Percentiles rank a stretch among this genome's conserved stretches.
phyloP scores from a whole-genome alignment of 805 yeast genomes.

The Hanseniaspora lachancei region DNA sequence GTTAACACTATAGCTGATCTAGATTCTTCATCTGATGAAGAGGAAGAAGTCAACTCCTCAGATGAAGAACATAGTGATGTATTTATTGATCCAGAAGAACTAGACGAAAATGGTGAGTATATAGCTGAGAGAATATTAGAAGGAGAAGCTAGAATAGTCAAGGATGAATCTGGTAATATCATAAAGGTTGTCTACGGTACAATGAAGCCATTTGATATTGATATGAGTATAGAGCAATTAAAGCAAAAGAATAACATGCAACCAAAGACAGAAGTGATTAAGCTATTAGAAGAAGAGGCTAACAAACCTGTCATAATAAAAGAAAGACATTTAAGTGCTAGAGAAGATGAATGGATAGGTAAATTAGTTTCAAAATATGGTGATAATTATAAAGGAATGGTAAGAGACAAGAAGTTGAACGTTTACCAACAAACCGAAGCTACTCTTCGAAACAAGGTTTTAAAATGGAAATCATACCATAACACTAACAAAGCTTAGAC shows the following conservation, averaged over 20 bases:
- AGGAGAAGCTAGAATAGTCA: slow-evolving; percentile 65
- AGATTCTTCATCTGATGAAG: slow-evolving; percentile 21
- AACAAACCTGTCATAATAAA: slow-evolving; percentile 29
- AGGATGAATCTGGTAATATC: slow-evolving; percentile 59
- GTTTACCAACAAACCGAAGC: slow-evolving; percentile 75
- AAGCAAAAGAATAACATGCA: slow-evolving; percentile 19
- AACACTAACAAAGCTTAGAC: not conserved
- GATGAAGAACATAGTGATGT: slow-evolving; percentile 12
- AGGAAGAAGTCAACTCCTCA: slow-evolving; percentile 16
- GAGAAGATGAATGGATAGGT: slow-evolving; percentile 65
- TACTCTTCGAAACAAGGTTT: slow-evolving; percentile 59
- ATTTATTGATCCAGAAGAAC: slow-evolving; percentile 18
- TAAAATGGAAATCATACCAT: slow-evolving; percentile 48
- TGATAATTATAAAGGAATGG: slow-evolving; percentile 79
- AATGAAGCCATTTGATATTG: slow-evolving; percentile 31
- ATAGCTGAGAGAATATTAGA: slow-evolving; percentile 47
- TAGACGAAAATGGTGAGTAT: slow-evolving; percentile 26
- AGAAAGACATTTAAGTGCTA: slow-evolving; percentile 47
- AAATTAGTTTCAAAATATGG: slow-evolving; percentile 64
- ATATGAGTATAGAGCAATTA: slow-evolving; percentile 25
- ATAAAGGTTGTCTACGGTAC: slow-evolving; percentile 58
- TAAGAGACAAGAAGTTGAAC: slow-evolving; percentile 78
- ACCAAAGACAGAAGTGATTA: slow-evolving; percentile 44
- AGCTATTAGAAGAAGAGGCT: slow-evolving; percentile 54
- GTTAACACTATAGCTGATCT: slow-evolving; percentile 21